These are phyloP conservation scores for Sclerotinia trifoliorum DNA, from an alignment of 2,329 filamentous ascomycete species.

Conservation along the genomic window DNA sequence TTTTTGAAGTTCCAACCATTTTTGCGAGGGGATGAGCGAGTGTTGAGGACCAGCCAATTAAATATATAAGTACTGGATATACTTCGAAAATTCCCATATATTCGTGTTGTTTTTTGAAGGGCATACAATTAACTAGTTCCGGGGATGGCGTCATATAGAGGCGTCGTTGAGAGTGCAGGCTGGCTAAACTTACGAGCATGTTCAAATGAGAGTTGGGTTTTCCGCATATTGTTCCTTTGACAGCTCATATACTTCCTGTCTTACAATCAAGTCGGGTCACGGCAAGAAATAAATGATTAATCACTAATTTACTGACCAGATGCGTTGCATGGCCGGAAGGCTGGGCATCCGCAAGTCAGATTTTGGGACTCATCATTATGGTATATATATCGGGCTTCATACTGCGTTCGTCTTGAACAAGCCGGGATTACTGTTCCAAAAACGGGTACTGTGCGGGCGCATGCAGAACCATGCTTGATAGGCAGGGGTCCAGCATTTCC, in stretches of 20 bases:
- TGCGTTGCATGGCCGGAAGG: slow-evolving; percentile 1
- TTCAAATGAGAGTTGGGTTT: not conserved
- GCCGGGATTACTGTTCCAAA: slow-evolving; percentile 8
- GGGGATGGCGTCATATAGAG: not conserved
- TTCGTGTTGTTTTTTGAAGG: not conserved
- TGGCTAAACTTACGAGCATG: not conserved
- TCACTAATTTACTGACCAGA: not conserved
- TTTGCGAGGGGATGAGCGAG: not conserved
- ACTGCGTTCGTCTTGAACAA: not conserved
- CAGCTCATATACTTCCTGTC: not conserved
- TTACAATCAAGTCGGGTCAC: not conserved
- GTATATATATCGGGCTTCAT: slow-evolving; percentile 6
- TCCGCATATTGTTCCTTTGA: not conserved
- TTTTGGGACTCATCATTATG: not conserved
- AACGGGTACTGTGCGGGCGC: slow-evolving; percentile 1
- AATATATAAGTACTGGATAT: not conserved
- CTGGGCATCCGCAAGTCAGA: slow-evolving; percentile 6
- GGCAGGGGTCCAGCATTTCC: not conserved
- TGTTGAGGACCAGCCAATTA: not conserved
- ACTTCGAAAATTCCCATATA: not conserved
- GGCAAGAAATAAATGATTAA: not conserved
- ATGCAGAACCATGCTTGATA: slow-evolving; percentile 12
- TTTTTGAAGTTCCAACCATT: slow-evolving; percentile 6
- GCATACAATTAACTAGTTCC: not conserved
- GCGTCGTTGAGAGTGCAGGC: not conserved